Evolutionary conservation across 2,329 filamentous ascomycete species (phyloP).

Genomic region (Pseudocercospora macadamiae): DNA sequence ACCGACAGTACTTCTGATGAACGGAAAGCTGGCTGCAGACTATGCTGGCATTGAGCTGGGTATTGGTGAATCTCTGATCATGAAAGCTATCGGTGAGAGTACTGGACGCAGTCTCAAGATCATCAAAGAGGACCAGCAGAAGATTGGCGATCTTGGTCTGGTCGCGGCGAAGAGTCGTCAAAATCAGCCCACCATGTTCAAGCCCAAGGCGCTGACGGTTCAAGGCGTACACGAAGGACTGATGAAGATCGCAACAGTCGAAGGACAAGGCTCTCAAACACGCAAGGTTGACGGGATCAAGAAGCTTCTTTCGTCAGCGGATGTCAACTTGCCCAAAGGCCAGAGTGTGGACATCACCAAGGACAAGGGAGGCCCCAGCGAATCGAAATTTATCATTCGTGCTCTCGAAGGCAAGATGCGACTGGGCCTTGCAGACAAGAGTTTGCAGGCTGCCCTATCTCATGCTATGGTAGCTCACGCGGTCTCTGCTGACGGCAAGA

Average conservation of each 20-base stretch:
- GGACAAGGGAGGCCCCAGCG: constrained; percentile 90
- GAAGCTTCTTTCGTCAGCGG: constrained; percentile 89
- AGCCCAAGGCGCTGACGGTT: constrained; percentile 87
- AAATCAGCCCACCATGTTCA: constrained; percentile 98
- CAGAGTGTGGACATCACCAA: constrained; percentile 77
- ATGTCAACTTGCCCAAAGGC: constrained; percentile 70
- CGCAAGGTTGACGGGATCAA: constrained; percentile 95
- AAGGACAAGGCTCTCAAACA: constrained; percentile 84
- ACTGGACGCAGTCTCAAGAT: constrained; percentile 85
- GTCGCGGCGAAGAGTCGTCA: constrained; percentile 94
- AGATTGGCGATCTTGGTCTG: constrained; percentile 91
- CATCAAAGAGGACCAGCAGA: constrained; percentile 94
- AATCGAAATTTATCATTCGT: constrained; percentile 90
- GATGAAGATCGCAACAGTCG: constrained; percentile 82
- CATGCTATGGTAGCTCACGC: constrained; percentile 89
- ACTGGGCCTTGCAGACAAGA: constrained; percentile 88
- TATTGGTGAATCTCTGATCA: constrained; percentile 97
- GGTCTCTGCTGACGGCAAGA: constrained; percentile 66
- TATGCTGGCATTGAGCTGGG: constrained; percentile 95
- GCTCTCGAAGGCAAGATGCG: constrained; percentile 94
- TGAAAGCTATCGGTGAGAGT: constrained; percentile 96
- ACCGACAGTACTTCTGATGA: constrained; percentile 89
- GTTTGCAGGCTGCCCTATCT: constrained; percentile 84
- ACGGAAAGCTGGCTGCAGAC: constrained; percentile 95
- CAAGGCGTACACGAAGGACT: constrained; percentile 84